Evolutionary conservation across 805 yeast genomes (phyloP).

Genomic region (Metschnikowia cerradonensis): DNA sequence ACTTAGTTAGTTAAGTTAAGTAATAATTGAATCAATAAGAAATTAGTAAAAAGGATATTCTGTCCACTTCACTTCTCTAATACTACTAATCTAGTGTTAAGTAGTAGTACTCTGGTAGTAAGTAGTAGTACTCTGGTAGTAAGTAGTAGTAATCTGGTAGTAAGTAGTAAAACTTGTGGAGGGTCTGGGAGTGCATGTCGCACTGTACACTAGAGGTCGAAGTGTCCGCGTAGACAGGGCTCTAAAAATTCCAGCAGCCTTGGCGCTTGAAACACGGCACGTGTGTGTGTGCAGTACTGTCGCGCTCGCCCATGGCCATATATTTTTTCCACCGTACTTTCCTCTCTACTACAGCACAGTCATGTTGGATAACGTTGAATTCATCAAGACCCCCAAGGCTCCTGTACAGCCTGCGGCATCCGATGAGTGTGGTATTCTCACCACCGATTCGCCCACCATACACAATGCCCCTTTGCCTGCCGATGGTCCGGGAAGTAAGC

Average conservation of each 20-base stretch:
- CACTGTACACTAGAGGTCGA: no score
- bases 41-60: no score
- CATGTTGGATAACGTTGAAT: slow-evolving; percentile 45
- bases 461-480: slow-evolving; percentile 86
- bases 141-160: no score
- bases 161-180: no score
- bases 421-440: slow-evolving; percentile 33
- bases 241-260: neutral
- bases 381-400: slow-evolving; percentile 58
- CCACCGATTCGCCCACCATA: slow-evolving; percentile 59
- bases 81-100: no score
- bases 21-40: no score
- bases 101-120: no score
- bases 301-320: neutral
- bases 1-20: no score
- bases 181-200: no score
- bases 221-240: neutral
- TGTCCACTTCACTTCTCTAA: no score
- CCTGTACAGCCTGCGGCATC: slow-evolving; percentile 30
- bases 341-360: neutral
- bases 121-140: no score
- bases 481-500: slow-evolving; percentile 82
- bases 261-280: neutral
- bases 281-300: neutral
- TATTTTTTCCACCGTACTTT: neutral